Conservation (phyloP, 2,329 filamentous ascomycete genomes). For the Penicillium oxalicum region DNA sequence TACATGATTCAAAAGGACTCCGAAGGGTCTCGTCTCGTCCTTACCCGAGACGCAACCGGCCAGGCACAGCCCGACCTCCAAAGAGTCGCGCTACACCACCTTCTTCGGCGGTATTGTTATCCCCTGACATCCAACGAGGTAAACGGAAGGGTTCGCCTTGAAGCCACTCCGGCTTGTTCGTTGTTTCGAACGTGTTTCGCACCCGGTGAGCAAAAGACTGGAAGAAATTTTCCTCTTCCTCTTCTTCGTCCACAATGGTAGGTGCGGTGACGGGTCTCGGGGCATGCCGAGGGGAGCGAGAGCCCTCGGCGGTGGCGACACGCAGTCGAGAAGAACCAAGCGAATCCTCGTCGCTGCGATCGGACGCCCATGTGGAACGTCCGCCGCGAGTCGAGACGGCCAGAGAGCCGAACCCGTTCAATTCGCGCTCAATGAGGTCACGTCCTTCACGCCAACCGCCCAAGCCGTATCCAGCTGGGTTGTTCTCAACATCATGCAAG, state of each 20-base stretch:
- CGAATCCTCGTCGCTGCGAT: constrained; percentile 20
- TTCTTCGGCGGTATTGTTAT: constrained; percentile 35
- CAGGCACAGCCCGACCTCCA: constrained; percentile 36
- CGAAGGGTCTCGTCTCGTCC: neutral
- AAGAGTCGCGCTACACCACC: constrained; percentile 35
- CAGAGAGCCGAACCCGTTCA: constrained; percentile 55
- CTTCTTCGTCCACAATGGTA: constrained; percentile 50
- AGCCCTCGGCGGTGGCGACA: constrained; percentile 27
- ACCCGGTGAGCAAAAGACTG: constrained; percentile 76
- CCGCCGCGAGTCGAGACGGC: constrained; percentile 35
- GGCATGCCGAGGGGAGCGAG: constrained; percentile 24
- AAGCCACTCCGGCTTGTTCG: constrained; percentile 77
- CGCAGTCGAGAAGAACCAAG: constrained; percentile 30
- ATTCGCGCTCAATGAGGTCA: constrained; percentile 80
- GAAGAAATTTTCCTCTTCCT: constrained; percentile 70
- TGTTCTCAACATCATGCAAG: constrained; percentile 52
- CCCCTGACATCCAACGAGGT: constrained; percentile 73
- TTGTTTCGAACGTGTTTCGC: constrained; percentile 83
- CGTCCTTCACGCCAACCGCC: constrained; percentile 89
- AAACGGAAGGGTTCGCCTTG: constrained; percentile 67
- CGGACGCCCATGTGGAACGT: constrained; percentile 26
- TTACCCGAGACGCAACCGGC: constrained; percentile 35
- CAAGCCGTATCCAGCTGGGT: constrained; percentile 61
- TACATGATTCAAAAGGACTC: constrained; percentile 3
- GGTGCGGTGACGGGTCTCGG: constrained; percentile 29